Evolutionary conservation across 768 basidiomycete species (phyloP).

Genomic region (Auriculariales sp.): DNA sequence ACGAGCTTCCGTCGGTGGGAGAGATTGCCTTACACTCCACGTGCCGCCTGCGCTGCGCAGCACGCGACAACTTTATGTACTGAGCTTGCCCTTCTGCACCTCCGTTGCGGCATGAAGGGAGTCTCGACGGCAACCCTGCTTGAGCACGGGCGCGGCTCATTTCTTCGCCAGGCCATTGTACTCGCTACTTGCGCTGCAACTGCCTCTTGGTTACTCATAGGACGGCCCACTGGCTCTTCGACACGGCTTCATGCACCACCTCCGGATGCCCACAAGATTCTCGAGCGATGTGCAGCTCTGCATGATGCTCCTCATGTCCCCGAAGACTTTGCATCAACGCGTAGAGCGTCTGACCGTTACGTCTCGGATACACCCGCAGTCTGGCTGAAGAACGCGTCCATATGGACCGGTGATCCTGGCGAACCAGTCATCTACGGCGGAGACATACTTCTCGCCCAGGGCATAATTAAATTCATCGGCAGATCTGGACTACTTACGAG

Average conservation of each 20-base stretch:
- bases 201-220: too few relatives aligned
- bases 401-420: slow-evolving; percentile 71
- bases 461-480: slow-evolving; percentile 51
- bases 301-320: slow-evolving; percentile 9
- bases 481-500: slow-evolving; percentile 18
- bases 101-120: too few relatives aligned
- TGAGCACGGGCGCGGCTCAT: too few relatives aligned
- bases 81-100: too few relatives aligned
- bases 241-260: not conserved
- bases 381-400: slow-evolving; percentile 56
- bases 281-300: slow-evolving; percentile 6
- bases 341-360: slow-evolving; percentile 45
- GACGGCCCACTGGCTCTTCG: too few relatives aligned
- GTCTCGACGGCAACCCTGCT: too few relatives aligned
- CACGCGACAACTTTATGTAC: too few relatives aligned
- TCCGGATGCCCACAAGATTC: not conserved
- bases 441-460: slow-evolving; percentile 57
- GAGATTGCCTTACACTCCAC: too few relatives aligned
- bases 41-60: too few relatives aligned
- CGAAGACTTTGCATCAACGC: slow-evolving; percentile 7
- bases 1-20: too few relatives aligned
- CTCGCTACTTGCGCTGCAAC: too few relatives aligned
- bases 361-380: slow-evolving; percentile 46
- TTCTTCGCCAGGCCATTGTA: too few relatives aligned
- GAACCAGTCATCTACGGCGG: slow-evolving; percentile 55